Percentiles rank a stretch among this genome's conserved stretches.
Evolutionary conservation across 2,329 filamentous ascomycete genomes (phyloP).

Genomic region (Fusarium sp.): DNA sequence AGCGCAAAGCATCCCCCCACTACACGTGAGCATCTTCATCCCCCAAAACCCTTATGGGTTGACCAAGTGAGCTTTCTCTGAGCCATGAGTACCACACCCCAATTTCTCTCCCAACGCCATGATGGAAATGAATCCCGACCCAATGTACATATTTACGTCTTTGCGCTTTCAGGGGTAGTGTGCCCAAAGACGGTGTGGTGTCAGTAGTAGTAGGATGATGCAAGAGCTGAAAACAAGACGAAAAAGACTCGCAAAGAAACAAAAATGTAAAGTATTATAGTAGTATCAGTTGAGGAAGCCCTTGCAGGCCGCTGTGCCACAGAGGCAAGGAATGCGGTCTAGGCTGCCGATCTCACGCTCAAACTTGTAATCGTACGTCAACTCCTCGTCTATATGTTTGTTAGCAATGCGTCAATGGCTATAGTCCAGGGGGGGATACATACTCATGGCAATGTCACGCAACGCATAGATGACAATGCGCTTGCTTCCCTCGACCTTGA

Average conservation of each 20-base stretch:
- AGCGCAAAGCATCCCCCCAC: slow-evolving; percentile 1
- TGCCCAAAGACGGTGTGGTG: slow-evolving; percentile 8
- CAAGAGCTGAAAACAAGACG: slow-evolving; percentile 3
- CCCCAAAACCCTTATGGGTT: slow-evolving; percentile 13
- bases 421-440: slow-evolving; percentile 54
- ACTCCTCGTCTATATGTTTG: slow-evolving; percentile 82
- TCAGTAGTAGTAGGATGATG: slow-evolving; percentile 10
- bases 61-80: slow-evolving; percentile 22
- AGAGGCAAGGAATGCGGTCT: slow-evolving; percentile 96
- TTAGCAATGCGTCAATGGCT: slow-evolving; percentile 15
- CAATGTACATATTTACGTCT: slow-evolving; percentile 33
- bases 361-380: slow-evolving; percentile 99
- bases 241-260: slow-evolving; percentile 13
- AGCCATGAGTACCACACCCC: background rate
- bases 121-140: slow-evolving; percentile 32
- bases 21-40: background rate
- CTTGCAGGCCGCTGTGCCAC: slow-evolving; percentile 95
- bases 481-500: slow-evolving; percentile 97
- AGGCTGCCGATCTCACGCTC: slow-evolving; percentile 95
- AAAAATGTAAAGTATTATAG: slow-evolving; percentile 29
- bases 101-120: slow-evolving; percentile 35
- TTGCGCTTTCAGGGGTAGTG: slow-evolving; percentile 1
- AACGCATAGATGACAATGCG: slow-evolving; percentile 98
- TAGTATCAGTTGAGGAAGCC: slow-evolving; percentile 90
- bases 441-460: slow-evolving; percentile 94